These are phyloP conservation scores for Stellera chamaejasme DNA, from an alignment of 345 rosid genomes.

Conservation along the genomic window DNA sequence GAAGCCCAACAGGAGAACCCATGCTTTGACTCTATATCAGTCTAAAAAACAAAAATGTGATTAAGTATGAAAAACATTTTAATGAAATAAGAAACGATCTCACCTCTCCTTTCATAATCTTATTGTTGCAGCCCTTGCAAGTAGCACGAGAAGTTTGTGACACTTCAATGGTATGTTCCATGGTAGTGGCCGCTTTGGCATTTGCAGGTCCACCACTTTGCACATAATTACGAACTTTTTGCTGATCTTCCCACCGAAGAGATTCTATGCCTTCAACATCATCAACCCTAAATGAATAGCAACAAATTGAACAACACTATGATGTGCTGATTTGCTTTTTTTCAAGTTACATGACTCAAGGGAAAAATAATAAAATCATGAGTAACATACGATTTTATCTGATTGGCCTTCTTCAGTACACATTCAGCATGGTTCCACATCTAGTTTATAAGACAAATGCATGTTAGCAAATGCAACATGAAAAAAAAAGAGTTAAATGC, in stretches of 20 bases:
- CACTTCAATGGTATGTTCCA: conserved; percentile 62
- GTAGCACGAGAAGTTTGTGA: conserved; percentile 78
- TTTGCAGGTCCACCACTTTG: conserved; percentile 24
- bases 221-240: conserved; percentile 58
- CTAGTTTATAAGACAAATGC: conserved; percentile 26
- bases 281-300: conserved; percentile 41
- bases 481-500: background rate
- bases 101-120: conserved; percentile 90
- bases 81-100: background rate
- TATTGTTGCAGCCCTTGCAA: conserved; percentile 60
- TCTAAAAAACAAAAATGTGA: too few species aligned
- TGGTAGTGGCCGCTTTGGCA: conserved; percentile 15
- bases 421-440: conserved; percentile 91
- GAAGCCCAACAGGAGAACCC: too few species aligned
- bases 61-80: too few species aligned
- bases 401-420: conserved; percentile 62
- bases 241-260: conserved; percentile 97
- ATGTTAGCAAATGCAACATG: conserved; percentile 1
- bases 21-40: too few species aligned
- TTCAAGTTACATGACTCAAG: conserved; percentile 1
- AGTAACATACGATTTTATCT: conserved; percentile 60
- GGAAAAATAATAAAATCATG: background rate
- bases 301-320: conserved; percentile 4
- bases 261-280: conserved; percentile 87
- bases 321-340: background rate